Percentiles rank a stretch among this genome's conserved stretches.
phyloP scores from a whole-genome alignment of 345 rosid genomes.

The Rubroshorea leprosula region DNA sequence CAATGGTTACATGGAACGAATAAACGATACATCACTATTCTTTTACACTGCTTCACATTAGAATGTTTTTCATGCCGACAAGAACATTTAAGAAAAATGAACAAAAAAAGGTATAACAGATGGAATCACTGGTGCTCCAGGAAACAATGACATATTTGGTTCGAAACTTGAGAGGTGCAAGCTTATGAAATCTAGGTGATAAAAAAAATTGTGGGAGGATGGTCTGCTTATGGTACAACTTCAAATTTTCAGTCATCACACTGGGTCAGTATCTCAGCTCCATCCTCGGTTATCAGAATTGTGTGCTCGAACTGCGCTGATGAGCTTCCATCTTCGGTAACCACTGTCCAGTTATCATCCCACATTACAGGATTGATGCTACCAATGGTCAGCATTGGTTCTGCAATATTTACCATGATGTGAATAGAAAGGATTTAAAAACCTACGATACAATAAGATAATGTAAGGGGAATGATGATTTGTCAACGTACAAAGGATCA shows the following conservation, averaged over 20 bases:
- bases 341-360: conserved; percentile 92
- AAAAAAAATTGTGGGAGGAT: not conserved
- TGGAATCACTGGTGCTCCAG: no score
- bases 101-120: no score
- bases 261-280: conserved; percentile 78
- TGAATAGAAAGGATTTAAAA: not conserved
- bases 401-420: conserved; percentile 26
- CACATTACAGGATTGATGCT: conserved; percentile 72
- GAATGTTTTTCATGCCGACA: no score
- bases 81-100: not conserved
- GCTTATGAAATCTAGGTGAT: not conserved
- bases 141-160: no score
- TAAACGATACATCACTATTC: no score
- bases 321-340: conserved; percentile 80
- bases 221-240: not conserved
- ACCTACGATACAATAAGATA: not conserved
- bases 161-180: no score
- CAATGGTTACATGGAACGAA: no score
- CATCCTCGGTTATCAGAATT: conserved; percentile 68
- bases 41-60: no score
- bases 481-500: no score
- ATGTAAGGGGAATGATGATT: not conserved
- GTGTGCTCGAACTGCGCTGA: conserved; percentile 96
- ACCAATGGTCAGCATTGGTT: conserved; percentile 89
- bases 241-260: conserved; percentile 25